Evolutionary conservation across 371 early-diverging fungal genomes (phyloP).

Genomic region (Actinomucor elegans): DNA sequence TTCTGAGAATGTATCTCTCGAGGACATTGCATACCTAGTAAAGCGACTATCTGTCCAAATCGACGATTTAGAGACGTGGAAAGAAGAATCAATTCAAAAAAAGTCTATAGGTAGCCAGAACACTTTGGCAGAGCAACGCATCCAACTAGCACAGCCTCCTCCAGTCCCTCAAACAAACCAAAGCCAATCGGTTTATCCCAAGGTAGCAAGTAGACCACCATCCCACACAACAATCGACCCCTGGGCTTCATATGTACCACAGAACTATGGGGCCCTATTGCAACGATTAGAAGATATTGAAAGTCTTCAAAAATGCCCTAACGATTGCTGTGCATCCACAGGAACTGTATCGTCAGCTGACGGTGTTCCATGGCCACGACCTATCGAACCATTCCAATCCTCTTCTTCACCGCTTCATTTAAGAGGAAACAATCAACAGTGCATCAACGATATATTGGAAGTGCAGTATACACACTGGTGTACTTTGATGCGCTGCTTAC

Average conservation of each 20-base stretch:
- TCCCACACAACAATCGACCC: conserved; percentile 26
- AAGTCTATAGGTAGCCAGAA: too few relatives aligned
- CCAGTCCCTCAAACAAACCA: not conserved
- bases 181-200: not conserved
- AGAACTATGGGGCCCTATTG: conserved; percentile 28
- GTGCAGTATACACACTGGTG: conserved; percentile 41
- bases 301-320: conserved; percentile 14
- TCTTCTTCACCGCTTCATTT: not conserved
- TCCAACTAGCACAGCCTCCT: not conserved
- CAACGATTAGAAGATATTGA: conserved; percentile 20
- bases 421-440: not conserved
- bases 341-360: conserved; percentile 13
- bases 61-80: conserved; percentile 19
- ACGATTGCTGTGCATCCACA: conserved; percentile 8
- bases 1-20: conserved; percentile 12
- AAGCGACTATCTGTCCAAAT: conserved; percentile 25
- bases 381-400: conserved; percentile 18
- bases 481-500: conserved; percentile 38
- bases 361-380: conserved; percentile 31
- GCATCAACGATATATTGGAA: conserved; percentile 4
- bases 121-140: too few relatives aligned
- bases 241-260: conserved; percentile 28
- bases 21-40: conserved; percentile 23
- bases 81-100: conserved; percentile 1
- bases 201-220: not conserved